phyloP scores from a whole-genome alignment of 108 stramenopile genomes.

The Pseudonitzschia delicatissima region DNA sequence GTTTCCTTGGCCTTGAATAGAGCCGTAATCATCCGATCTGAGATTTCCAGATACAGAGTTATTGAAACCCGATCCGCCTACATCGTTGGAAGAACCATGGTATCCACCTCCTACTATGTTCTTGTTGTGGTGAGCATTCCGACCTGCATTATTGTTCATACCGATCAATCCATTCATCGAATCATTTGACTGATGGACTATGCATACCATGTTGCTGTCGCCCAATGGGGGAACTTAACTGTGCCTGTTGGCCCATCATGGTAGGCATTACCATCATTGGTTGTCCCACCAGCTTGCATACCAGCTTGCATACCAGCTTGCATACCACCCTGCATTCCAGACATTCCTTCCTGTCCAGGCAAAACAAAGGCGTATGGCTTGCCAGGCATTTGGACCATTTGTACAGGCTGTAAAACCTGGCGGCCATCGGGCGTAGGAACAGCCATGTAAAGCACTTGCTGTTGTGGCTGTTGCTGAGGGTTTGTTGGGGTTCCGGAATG shows the following conservation, averaged over 20 bases:
- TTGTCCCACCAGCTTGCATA: too few relatives aligned
- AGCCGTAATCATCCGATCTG: slow-evolving; percentile 20
- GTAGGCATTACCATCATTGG: slow-evolving; percentile 30
- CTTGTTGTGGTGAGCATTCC: slow-evolving; percentile 2
- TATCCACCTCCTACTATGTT: slow-evolving; percentile 7
- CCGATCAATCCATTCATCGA: slow-evolving; percentile 12
- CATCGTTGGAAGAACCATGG: slow-evolving; percentile 3
- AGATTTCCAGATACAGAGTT: slow-evolving; percentile 1
- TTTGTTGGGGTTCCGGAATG: not conserved
- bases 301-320: not conserved
- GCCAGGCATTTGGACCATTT: slow-evolving; percentile 59
- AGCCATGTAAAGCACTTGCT: slow-evolving; percentile 88
- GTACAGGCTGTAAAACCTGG: slow-evolving; percentile 80
- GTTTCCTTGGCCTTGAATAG: slow-evolving; percentile 4
- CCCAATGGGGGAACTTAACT: not conserved
- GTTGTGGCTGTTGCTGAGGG: slow-evolving; percentile 38
- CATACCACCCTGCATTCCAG: slow-evolving; percentile 19
- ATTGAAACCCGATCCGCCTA: not conserved
- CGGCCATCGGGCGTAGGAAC: slow-evolving; percentile 84
- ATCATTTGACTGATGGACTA: slow-evolving; percentile 5
- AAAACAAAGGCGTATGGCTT: slow-evolving; percentile 44
- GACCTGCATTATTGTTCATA: not conserved
- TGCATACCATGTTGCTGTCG: not conserved
- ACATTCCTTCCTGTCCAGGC: slow-evolving; percentile 33
- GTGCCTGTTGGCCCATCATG: slow-evolving; percentile 9